Evolutionary conservation across 305 asterid genomes (phyloP).

Genomic region (Vinca major): DNA sequence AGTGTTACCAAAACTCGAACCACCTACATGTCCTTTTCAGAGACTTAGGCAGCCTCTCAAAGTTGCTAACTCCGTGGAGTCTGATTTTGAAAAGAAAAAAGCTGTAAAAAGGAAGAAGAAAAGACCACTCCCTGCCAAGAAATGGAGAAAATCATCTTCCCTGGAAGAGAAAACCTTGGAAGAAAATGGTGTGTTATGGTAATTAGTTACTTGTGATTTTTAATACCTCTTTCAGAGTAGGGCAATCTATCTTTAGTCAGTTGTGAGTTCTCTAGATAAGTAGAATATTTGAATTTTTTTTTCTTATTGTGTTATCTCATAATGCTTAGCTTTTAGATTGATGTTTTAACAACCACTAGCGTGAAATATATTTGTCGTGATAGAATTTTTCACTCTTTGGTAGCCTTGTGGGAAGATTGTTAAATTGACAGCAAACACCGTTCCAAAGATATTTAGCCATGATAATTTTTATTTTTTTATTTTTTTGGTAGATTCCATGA

Average conservation of each 20-base stretch:
- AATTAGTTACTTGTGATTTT: slow-evolving; percentile 8
- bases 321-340: background rate
- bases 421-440: background rate
- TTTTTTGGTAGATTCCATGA: background rate
- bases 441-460: background rate
- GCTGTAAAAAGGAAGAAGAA: slow-evolving; percentile 46
- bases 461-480: background rate
- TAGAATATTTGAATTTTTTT: background rate
- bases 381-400: slow-evolving; percentile 2
- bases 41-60: slow-evolving; percentile 51
- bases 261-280: background rate
- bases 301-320: background rate
- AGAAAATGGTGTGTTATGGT: slow-evolving; percentile 42
- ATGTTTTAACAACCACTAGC: background rate
- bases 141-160: slow-evolving; percentile 56
- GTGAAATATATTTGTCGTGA: background rate
- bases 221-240: background rate
- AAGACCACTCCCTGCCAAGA: slow-evolving; percentile 77
- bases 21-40: slow-evolving; percentile 62
- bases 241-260: background rate
- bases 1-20: slow-evolving; percentile 59
- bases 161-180: slow-evolving; percentile 38
- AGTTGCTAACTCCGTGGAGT: slow-evolving; percentile 40
- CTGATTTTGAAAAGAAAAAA: slow-evolving; percentile 36
- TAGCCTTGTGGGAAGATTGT: background rate